Base-by-base conservation (phyloP, 2,329 filamentous ascomycete genomes). In the Fusarium goolgardi region DNA sequence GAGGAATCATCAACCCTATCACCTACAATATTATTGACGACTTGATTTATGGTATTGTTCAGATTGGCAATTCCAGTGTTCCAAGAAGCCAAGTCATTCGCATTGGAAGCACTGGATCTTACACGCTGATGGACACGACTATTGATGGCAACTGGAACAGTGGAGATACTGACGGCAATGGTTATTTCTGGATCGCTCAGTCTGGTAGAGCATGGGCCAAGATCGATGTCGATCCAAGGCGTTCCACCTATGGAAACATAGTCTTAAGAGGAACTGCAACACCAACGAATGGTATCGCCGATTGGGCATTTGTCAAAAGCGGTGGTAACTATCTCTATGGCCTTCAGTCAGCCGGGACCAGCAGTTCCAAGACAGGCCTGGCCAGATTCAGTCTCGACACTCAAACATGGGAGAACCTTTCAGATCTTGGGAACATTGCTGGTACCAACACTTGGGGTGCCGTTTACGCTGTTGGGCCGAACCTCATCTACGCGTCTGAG, bases 401-500 rank as follows among this genome's bases (percentile, higher is more conserved):
- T 1, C 18, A 35, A 1, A 16, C 20, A 1, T 63, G 59, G 59
- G 32, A 47, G 15, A 18, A 20, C 1, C 18, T 63, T 4, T 8
- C 9, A 0, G 44, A 63, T 3, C 60, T 57, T 3, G 59, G 59
- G 0, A 31, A 34, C 1, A 57, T 63, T 7, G 27, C 50, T 1
- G 59, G 59, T 1, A 37, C 47, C 3, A 63, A 63, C 6, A 37
- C 49, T 7, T 63, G 59, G 58, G 59, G 58, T 2, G 59, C 58
- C 8, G 37, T 45, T 21, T 63, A 63, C n/a, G 60, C 59, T 13
- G 51, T 63, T 0, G 59, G 58, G 1, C 37, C 39, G 0, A 56
- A 31, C 5, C 43, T 63, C 1, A 57, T 63, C 20, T 63, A 63
- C 5, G 59, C 50, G 3, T 63, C 59, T 2, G 59, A 63, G 10